phyloP scores from a whole-genome alignment of 768 basidiomycete species.

The Russula compacta region DNA sequence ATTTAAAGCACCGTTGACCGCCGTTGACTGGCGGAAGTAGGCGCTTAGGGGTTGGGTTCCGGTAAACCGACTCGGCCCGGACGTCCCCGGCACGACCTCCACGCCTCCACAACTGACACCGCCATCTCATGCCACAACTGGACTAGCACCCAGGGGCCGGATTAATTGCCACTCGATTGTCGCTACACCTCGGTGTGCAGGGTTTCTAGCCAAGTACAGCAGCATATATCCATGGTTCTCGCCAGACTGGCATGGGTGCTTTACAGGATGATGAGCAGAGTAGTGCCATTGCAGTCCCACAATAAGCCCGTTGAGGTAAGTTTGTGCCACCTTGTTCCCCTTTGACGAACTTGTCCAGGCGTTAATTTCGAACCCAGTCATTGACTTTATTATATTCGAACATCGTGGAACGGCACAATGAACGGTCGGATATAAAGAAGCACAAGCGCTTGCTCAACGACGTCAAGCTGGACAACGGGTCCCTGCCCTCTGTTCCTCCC shows the following conservation, averaged over 20 bases:
- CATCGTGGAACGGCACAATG: neutral
- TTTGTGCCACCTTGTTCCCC: neutral
- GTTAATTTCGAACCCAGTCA: constrained; percentile 1
- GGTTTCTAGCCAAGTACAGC: neutral
- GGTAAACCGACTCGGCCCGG: neutral
- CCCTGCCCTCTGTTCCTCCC: too few species aligned
- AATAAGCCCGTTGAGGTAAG: neutral
- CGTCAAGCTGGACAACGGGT: neutral
- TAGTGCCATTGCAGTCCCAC: neutral
- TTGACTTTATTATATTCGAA: neutral
- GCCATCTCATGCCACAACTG: neutral
- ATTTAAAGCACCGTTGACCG: too few species aligned
- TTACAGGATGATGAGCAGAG: neutral
- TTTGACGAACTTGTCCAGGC: neutral
- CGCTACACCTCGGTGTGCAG: neutral
- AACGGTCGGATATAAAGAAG: neutral
- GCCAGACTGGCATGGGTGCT: neutral
- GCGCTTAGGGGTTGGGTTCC: neutral
- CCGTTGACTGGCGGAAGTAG: too few species aligned
- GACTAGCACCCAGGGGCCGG: too few species aligned
- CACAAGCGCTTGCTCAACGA: neutral
- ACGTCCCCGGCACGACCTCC: neutral
- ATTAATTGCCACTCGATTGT: too few species aligned
- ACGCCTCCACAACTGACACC: neutral
- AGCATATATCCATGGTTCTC: neutral